Evolutionary conservation across 2,329 filamentous ascomycete genomes (phyloP).

Genomic region (Penicillium rolfsii): DNA sequence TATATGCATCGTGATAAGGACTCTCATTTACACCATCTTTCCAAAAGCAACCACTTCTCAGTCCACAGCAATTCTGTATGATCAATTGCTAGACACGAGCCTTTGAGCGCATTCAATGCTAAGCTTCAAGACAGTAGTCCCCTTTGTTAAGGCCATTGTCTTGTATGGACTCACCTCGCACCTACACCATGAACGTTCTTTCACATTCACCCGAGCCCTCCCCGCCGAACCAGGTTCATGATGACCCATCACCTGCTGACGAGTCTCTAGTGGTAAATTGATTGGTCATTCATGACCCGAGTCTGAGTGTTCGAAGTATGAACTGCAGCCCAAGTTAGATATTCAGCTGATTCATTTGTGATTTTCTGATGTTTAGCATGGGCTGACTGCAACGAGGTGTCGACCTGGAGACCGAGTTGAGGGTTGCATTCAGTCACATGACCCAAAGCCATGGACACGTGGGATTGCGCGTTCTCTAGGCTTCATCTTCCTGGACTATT

Average conservation of each 20-base stretch:
- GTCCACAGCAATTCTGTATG: not conserved
- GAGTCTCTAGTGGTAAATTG: not conserved
- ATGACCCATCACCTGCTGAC: not conserved
- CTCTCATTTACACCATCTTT: not conserved
- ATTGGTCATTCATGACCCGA: not conserved
- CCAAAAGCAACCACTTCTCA: not conserved
- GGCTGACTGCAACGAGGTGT: not conserved
- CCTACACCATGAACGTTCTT: not conserved
- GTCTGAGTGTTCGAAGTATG: not conserved
- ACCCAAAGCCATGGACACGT: conserved; percentile 13
- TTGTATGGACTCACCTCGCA: not conserved
- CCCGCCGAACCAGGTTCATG: not conserved
- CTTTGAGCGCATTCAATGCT: not conserved
- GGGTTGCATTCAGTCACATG: conserved; percentile 13
- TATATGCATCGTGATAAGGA: not conserved
- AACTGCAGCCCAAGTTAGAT: not conserved
- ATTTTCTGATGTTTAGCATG: not conserved
- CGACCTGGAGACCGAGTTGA: not conserved
- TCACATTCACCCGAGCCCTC: not conserved
- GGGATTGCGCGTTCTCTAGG: conserved; percentile 21
- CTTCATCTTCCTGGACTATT: conserved; percentile 6
- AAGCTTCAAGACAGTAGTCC: not conserved
- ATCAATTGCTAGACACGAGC: not conserved
- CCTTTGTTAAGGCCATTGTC: not conserved
- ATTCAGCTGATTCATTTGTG: not conserved